These are phyloP conservation scores for Ganoderma leucocontextum DNA, from an alignment of 1,284 basidiomycete genomes.

Conservation along the genomic window DNA sequence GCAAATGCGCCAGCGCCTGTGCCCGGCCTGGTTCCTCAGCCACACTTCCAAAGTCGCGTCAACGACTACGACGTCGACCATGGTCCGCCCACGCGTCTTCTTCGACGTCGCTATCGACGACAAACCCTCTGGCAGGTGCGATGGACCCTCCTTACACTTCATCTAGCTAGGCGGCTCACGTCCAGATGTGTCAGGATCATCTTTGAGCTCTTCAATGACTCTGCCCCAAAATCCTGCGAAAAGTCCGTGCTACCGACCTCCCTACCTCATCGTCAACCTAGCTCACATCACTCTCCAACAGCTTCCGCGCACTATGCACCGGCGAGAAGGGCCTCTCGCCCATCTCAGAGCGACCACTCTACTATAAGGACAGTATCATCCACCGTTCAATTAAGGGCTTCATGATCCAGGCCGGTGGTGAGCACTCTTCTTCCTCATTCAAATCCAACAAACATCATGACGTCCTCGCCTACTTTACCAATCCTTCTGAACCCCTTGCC, in stretches of 20 bases:
- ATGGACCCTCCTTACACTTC: slow-evolving; percentile 14
- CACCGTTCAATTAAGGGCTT: slow-evolving; percentile 87
- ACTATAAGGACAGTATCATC: slow-evolving; percentile 84
- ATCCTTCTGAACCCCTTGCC: neutral
- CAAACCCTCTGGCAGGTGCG: slow-evolving; percentile 66
- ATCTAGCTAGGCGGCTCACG: neutral
- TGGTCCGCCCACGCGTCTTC: slow-evolving; percentile 70
- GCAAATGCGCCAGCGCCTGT: neutral
- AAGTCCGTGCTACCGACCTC: slow-evolving; percentile 61
- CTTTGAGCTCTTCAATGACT: slow-evolving; percentile 83
- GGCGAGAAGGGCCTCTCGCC: slow-evolving; percentile 83
- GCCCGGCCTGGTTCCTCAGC: neutral
- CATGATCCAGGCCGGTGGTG: slow-evolving; percentile 89
- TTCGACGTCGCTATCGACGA: slow-evolving; percentile 69
- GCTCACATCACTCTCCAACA: slow-evolving; percentile 40
- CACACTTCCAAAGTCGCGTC: neutral
- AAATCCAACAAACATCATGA: neutral
- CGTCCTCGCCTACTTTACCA: neutral
- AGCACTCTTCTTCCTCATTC: slow-evolving; percentile 28
- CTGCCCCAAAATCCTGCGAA: slow-evolving; percentile 85
- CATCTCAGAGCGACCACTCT: slow-evolving; percentile 70
- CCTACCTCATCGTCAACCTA: slow-evolving; percentile 11
- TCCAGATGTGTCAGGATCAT: slow-evolving; percentile 58
- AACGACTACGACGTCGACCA: slow-evolving; percentile 27
- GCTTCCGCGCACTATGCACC: slow-evolving; percentile 90